Conservation (phyloP, 2,329 filamentous ascomycete species). For the Magnaporthiopsis rhizophila region DNA sequence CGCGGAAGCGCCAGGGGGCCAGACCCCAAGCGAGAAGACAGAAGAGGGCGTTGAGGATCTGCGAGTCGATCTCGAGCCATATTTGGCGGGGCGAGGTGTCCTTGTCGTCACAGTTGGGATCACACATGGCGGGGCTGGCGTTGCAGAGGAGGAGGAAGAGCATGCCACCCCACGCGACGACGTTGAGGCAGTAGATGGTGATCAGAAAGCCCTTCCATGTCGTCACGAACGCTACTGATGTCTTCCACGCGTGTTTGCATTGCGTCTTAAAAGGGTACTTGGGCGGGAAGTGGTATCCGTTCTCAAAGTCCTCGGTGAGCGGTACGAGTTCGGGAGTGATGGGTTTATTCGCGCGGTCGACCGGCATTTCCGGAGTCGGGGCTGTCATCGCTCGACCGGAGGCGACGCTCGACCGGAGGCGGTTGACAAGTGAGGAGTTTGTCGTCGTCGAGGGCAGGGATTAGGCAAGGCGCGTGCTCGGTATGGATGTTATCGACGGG, state of each 20-base stretch:
- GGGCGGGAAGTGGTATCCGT: slow-evolving; percentile 58
- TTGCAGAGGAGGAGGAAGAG: slow-evolving; percentile 78
- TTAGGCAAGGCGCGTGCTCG: not conserved
- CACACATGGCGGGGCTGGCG: slow-evolving; percentile 65
- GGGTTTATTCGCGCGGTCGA: slow-evolving; percentile 6
- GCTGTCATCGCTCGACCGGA: not conserved
- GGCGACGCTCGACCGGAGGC: not conserved
- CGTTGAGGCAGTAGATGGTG: slow-evolving; percentile 70
- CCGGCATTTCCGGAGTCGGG: not conserved
- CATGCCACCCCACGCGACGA: slow-evolving; percentile 89
- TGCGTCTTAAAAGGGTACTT: slow-evolving; percentile 52
- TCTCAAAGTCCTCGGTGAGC: slow-evolving; percentile 40
- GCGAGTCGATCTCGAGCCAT: slow-evolving; percentile 81
- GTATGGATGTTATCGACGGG: not conserved
- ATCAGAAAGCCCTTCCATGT: slow-evolving; percentile 72
- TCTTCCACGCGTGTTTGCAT: slow-evolving; percentile 46
- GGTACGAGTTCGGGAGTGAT: slow-evolving; percentile 10
- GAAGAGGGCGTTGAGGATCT: slow-evolving; percentile 78
- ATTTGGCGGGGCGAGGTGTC: slow-evolving; percentile 62
- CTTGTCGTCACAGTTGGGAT: slow-evolving; percentile 60
- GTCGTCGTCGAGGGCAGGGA: not conserved
- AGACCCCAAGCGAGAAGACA: slow-evolving; percentile 81
- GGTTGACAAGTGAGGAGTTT: not conserved
- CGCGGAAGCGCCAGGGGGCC: slow-evolving; percentile 76
- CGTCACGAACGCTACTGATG: slow-evolving; percentile 64